Conservation (phyloP, 2,329 filamentous ascomycete genomes). For the Aspergillus pseudotamarii region DNA sequence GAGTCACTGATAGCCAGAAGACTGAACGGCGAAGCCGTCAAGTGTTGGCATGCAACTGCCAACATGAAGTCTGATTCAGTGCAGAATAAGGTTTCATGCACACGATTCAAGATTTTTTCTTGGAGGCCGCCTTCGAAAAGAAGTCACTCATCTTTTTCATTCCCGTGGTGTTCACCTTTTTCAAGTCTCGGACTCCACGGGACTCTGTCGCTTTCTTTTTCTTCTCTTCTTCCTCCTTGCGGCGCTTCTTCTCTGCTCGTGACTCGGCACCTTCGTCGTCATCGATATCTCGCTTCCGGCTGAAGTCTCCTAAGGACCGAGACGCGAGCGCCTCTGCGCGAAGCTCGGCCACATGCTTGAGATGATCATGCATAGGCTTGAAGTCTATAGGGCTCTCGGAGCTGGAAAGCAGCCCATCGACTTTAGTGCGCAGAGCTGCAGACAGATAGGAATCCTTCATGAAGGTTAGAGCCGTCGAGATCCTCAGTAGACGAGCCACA, state of each 20-base stretch:
- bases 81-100: background rate
- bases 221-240: constrained; percentile 85
- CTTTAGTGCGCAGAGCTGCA: constrained; percentile 36
- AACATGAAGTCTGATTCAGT: background rate
- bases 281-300: constrained; percentile 43
- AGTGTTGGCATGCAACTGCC: background rate
- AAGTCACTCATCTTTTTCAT: constrained; percentile 98
- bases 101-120: constrained; percentile 35
- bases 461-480: constrained; percentile 54
- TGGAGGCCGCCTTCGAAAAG: constrained; percentile 67
- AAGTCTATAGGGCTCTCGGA: constrained; percentile 64
- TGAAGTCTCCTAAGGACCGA: constrained; percentile 57
- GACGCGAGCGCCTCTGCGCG: constrained; percentile 72
- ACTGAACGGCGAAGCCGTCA: too few relatives aligned
- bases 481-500: constrained; percentile 48
- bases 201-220: constrained; percentile 76
- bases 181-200: constrained; percentile 74
- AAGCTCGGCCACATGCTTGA: constrained; percentile 66
- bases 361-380: constrained; percentile 68
- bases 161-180: constrained; percentile 85
- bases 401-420: constrained; percentile 44
- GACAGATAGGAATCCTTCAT: constrained; percentile 55
- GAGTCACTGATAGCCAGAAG: background rate
- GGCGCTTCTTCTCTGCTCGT: constrained; percentile 79
- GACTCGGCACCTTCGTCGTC: constrained; percentile 48